Base-by-base conservation (phyloP, 2,329 filamentous ascomycete genomes). In the Arthroderma uncinatum region DNA sequence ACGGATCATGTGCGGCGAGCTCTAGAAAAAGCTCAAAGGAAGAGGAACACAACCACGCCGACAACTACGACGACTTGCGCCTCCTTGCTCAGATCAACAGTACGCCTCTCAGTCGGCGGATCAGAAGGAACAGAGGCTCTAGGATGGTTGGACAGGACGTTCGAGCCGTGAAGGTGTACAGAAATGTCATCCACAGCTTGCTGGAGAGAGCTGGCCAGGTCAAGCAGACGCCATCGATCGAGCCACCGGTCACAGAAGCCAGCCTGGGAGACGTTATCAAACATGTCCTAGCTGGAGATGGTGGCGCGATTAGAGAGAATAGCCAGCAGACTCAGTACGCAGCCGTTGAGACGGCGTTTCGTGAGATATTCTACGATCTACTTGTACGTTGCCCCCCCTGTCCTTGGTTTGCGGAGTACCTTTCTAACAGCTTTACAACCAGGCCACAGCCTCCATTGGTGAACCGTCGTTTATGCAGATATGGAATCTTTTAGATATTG, bases 401-500 rank as follows among this genome's bases (percentile, higher is more conserved):
- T 7, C n/a, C n/a, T 14, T n/a, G 8, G 6, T 19, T 19, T 10
- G 16, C n/a, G 28, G 23, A 39, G 12, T 14, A 6, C 8, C 30
- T n/a, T 53, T 12, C 42, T 53, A 39, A 57, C 21, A 14, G 61
- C 60, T 64, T 59, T 23, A 47, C 56, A 59, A 19, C 54, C 59
- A 92, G 87, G 84, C 87, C 44, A 82, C 81, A 39, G 89, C 82
- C 10, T 77, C 82, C 7, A 95, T 96, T 64, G 81, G 89, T 37
- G 82, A 87, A 25, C 83, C 88, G 42, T 78, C 81, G 0, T 95
- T 96, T 66, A 84, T 89, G 53, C 81, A 83, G 59, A 82, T 97
- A 61, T 98, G 92, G 92, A 93, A 96, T 67, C 78, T 98, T 4
- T 81, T 98, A 58, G 94, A 98, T 68, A 83, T 97, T 42, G 78